Percentiles rank a stretch among this genome's conserved stretches.
phyloP scores from a whole-genome alignment of 495 filamentous ascomycete genomes.

The Elasticomyces elasticus region DNA sequence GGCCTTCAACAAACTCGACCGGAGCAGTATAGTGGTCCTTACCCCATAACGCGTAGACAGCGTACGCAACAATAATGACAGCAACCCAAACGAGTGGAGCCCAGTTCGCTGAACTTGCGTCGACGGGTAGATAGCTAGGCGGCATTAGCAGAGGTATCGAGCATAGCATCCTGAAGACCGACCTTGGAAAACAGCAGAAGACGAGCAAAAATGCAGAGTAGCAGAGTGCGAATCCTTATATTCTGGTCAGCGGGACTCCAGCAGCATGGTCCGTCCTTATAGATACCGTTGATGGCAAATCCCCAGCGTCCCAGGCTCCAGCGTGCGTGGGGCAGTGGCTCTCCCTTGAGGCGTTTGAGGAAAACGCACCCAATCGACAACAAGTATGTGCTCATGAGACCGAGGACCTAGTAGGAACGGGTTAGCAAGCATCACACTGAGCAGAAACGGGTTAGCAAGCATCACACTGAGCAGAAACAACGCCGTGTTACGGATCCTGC shows the following conservation, averaged over 20 bases:
- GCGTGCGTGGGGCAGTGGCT: slow-evolving; percentile 27
- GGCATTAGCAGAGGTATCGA: too few relatives aligned
- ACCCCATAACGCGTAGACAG: slow-evolving; percentile 27
- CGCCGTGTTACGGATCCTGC: too few relatives aligned
- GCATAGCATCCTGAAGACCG: too few relatives aligned
- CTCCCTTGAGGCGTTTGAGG: slow-evolving; percentile 21
- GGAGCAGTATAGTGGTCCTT: slow-evolving; percentile 28
- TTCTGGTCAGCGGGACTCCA: too few relatives aligned
- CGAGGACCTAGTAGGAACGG: slow-evolving; percentile 18
- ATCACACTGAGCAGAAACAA: too few relatives aligned
- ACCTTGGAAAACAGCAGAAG: slow-evolving; percentile 31
- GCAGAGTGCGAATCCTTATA: slow-evolving; percentile 26
- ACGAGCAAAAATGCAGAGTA: slow-evolving; percentile 27
- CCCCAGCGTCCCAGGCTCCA: slow-evolving; percentile 31
- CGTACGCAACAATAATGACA: slow-evolving; percentile 22
- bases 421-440: too few relatives aligned
- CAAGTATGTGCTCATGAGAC: slow-evolving; percentile 30
- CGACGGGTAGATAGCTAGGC: slow-evolving; percentile 20
- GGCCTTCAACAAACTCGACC: slow-evolving; percentile 32
- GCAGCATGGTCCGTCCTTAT: too few relatives aligned
- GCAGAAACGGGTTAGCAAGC: too few relatives aligned
- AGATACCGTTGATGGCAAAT: slow-evolving; percentile 30
- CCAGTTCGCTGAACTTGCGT: slow-evolving; percentile 27
- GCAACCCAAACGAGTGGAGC: slow-evolving; percentile 24
- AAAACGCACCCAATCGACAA: slow-evolving; percentile 32